Base-by-base conservation (phyloP, 78 protist genomes). In the Dictyostelium purpureum region DNA sequence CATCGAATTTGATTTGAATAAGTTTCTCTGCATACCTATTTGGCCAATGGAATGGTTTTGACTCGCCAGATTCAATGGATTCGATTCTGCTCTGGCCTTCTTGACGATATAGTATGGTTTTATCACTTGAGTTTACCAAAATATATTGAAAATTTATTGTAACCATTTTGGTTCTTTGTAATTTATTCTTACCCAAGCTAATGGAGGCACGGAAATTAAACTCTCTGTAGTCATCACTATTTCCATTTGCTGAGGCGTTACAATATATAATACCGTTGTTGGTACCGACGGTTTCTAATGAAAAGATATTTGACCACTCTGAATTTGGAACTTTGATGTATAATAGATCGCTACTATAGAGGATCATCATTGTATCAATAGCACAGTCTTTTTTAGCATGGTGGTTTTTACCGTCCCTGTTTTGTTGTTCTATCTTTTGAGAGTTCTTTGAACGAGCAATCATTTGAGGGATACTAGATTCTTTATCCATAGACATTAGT, bases 161-260 rank as follows among this genome's bases (percentile, higher is more conserved):
- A 1, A 91, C 95, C 95, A 81, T 79, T 40, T 81, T 91, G 0
- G 94, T 90, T 26, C 89, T 52, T 59, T 73, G 74, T 12, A 89
- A 38, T 37, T 70, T 77, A 28, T 74, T 51, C n/a, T 79, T 89
- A 45, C 94, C 94, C 52, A 89, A 40, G 18, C 88, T 43, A 67
- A 80, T 79, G 18, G 78, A 66, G 12, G 82, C 94, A 47, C 94
- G 10, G 52, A 75, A 77, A 47, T 79, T 77, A 7, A 38, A 74
- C 40, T 77, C 85, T 12, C 59, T 49, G 56, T 73, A 24, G 37
- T 51, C 74, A 71, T 14, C 28, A 37, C 51, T 11, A 51, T 33
- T 26, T 31, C 26, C 49, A 26, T 63, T 63, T 16, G 19, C 31
- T 33, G n/a, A 33, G 7, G 66, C 21, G 10, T 28, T 26, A 42